phyloP scores from a whole-genome alignment of 1,284 basidiomycete genomes.

The Caloboletus inedulis region DNA sequence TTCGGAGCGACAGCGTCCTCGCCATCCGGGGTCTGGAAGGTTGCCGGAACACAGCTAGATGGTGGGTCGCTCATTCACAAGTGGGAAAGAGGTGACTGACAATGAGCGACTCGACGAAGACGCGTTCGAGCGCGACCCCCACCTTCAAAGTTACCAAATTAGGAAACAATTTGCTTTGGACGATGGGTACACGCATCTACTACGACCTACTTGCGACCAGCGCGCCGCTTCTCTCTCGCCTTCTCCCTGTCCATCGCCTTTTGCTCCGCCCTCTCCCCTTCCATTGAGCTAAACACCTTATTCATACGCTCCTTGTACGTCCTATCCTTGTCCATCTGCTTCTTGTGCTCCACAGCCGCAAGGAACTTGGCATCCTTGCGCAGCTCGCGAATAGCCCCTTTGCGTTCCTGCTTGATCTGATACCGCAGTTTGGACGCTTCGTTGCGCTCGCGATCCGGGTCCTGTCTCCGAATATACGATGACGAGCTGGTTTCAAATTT shows the following conservation, averaged over 20 bases:
- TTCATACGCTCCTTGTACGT: conserved; percentile 80
- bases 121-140: conserved; percentile 11
- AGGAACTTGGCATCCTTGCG: conserved; percentile 95
- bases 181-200: neutral
- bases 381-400: conserved; percentile 95
- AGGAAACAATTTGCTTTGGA: neutral
- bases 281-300: conserved; percentile 77
- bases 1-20: conserved; percentile 39
- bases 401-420: conserved; percentile 93
- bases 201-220: conserved; percentile 57
- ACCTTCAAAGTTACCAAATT: conserved; percentile 7
- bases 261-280: conserved; percentile 92
- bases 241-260: conserved; percentile 89
- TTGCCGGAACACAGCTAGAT: conserved; percentile 34
- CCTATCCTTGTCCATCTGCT: conserved; percentile 80
- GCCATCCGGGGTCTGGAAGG: conserved; percentile 39
- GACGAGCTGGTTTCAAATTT: conserved; percentile 89
- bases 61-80: conserved; percentile 23
- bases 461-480: conserved; percentile 77
- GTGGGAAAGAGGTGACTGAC: neutral
- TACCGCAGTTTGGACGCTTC: conserved; percentile 83
- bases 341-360: conserved; percentile 81
- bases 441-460: conserved; percentile 92
- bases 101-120: neutral
- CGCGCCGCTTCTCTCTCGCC: conserved; percentile 68